Base-by-base conservation (phyloP, 768 basidiomycete genomes). In the Podaxis sp. region DNA sequence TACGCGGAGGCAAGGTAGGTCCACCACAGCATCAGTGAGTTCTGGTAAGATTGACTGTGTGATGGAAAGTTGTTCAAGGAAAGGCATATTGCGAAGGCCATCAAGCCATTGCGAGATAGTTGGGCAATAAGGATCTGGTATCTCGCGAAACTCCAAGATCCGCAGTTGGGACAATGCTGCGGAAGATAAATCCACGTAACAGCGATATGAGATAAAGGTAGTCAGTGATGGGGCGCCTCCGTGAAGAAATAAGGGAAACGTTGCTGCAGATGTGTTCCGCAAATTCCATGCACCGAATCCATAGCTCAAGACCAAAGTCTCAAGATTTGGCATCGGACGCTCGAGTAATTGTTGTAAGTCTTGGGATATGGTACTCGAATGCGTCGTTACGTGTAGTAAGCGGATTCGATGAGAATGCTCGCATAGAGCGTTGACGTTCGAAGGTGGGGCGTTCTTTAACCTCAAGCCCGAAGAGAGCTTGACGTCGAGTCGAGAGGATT, bases 221-320 rank as follows among this genome's bases (percentile, higher is more conserved):
- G 35, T 58, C 32, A 58, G 57, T 13, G 36, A 50, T 23, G 57
- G 18, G 14, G 57, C 47, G 5, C 47, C 35, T 2, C 9, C 35
- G 5, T 2, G 47, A 23, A 58, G 47, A 21, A 50, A 25, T 10
- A 9, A 50, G 14, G 46, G 57, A 21, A 58, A 37, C 6, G 32
- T 16, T 21, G 57, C 57, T 10, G 25, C 48, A 38, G 32, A 25
- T 21, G 16, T 21, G 27, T 37, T 27, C 13, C 36, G 35, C 16
- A 58, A 16, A 6, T 50, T 50, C 52, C 52, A 54, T 25, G 52
- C 18, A 3, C 57, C 47, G 13, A 50, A 50, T 6, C 57, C 48
- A 50, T 58, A 50, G n/a, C 47, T 36, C 48, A 58, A 23, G 18
- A 37, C n/a, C 57, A 58, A 50, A 7, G 57, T 38, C 32, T 50